phyloP scores from a whole-genome alignment of 139 green algal genomes.

The Chlorella sp. region DNA sequence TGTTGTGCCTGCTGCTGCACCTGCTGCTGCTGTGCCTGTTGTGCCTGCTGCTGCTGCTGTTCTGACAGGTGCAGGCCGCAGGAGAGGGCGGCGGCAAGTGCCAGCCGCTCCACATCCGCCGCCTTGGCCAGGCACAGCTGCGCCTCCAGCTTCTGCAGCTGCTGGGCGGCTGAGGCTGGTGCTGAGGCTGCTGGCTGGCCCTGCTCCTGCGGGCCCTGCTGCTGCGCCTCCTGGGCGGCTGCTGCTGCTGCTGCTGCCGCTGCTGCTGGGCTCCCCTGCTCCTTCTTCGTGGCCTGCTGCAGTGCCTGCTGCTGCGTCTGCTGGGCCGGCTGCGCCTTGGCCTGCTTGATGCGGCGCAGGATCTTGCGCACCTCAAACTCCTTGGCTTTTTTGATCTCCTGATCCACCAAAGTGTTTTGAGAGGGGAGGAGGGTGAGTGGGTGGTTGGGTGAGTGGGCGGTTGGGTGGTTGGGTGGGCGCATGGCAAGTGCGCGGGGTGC shows the following conservation, averaged over 20 bases:
- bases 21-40: neutral
- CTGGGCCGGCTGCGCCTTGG: neutral
- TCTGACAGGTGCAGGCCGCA: neutral
- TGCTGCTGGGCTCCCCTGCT: too few relatives aligned
- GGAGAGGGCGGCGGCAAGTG: neutral
- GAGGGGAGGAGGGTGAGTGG: neutral
- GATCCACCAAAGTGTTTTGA: neutral
- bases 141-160: slow-evolving; percentile 24
- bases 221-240: too few relatives aligned
- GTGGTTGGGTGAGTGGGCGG: neutral
- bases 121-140: slow-evolving; percentile 24
- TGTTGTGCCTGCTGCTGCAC: neutral
- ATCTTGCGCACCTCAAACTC: slow-evolving; percentile 42
- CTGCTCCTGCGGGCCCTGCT: too few relatives aligned
- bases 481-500: too few relatives aligned
- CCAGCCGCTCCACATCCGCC: slow-evolving; percentile 26
- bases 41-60: neutral
- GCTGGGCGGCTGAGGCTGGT: neutral
- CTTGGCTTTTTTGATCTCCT: slow-evolving; percentile 33
- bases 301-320: neutral
- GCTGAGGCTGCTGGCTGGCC: neutral
- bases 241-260: too few relatives aligned
- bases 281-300: slow-evolving; percentile 23
- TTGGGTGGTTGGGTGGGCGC: too few relatives aligned
- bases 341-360: slow-evolving; percentile 35